Evolutionary conservation across 2,329 filamentous ascomycete genomes (phyloP).

Genomic region (Hymenoscyphus repandus): DNA sequence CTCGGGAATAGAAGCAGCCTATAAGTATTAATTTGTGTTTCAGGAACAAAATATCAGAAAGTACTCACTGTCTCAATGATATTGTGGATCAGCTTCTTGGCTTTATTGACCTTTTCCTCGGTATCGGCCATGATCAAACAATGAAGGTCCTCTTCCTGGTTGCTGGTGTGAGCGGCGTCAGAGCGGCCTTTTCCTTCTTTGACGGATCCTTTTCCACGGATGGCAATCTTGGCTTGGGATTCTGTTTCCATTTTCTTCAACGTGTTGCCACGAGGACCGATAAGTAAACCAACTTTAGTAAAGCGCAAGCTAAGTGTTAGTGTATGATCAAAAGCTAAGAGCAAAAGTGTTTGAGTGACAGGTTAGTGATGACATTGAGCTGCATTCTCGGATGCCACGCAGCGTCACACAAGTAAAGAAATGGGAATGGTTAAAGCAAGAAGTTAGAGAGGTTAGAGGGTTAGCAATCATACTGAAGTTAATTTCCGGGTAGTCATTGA

Average conservation of each 20-base stretch:
- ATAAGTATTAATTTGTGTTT: conserved; percentile 29
- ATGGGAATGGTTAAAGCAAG: conserved; percentile 36
- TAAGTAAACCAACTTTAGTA: conserved; percentile 98
- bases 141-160: conserved; percentile 98
- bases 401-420: conserved; percentile 35
- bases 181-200: conserved; percentile 99
- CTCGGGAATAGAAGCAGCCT: conserved; percentile 98
- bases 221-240: conserved; percentile 96
- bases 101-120: conserved; percentile 99
- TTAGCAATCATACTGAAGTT: conserved; percentile 99
- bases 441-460: conserved; percentile 79
- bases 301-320: conserved; percentile 87
- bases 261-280: conserved; percentile 99
- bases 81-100: conserved; percentile 96
- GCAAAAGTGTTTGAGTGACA: conserved; percentile 31
- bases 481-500: conserved; percentile 99
- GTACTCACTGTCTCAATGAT: conserved; percentile 90
- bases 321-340: conserved; percentile 40
- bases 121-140: conserved; percentile 99
- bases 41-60: background rate
- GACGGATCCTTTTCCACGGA: conserved; percentile 98
- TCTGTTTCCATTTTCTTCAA: conserved; percentile 99
- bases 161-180: conserved; percentile 97
- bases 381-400: conserved; percentile 29
- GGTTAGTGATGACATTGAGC: conserved; percentile 33